phyloP scores from a whole-genome alignment of 116 monocot species.

The Phalaenopsis hybrid region DNA sequence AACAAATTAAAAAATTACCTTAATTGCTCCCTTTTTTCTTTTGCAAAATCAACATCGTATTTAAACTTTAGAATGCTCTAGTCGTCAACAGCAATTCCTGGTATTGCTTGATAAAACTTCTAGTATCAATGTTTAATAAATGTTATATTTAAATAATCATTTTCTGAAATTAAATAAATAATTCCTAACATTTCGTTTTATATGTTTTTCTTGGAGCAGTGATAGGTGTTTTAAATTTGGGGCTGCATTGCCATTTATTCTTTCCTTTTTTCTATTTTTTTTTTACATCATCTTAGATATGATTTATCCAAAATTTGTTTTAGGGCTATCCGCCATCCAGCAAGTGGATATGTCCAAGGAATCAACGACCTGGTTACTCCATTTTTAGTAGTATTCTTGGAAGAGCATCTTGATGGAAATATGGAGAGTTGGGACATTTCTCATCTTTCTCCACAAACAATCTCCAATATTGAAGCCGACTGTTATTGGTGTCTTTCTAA shows the following conservation, averaged over 20 bases:
- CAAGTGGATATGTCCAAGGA: constrained; percentile 99
- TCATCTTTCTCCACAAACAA: constrained; percentile 54
- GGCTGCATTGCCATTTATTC: not conserved
- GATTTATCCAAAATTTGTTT: constrained; percentile 14
- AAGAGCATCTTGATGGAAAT: constrained; percentile 76
- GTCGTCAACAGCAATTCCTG: no score
- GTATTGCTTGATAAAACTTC: no score
- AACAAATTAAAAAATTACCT: no score
- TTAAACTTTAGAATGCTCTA: no score
- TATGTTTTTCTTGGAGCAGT: no score
- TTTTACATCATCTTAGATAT: not conserved
- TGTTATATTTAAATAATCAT: no score
- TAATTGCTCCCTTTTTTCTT: no score
- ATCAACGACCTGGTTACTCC: constrained; percentile 99
- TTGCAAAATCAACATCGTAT: no score
- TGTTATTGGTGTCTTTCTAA: constrained; percentile 99
- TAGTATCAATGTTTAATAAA: no score
- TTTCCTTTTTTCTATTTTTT: not conserved
- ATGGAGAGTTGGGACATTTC: constrained; percentile 73
- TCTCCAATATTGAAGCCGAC: constrained; percentile 88
- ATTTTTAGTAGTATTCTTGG: constrained; percentile 85
- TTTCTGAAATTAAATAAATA: no score
- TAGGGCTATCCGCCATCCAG: constrained; percentile 99
- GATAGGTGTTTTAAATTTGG: not conserved
- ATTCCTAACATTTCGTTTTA: no score